These are phyloP conservation scores for Schizosaccharomyces octosporus DNA, from an alignment of 805 yeast species.

Conservation along the genomic window DNA sequence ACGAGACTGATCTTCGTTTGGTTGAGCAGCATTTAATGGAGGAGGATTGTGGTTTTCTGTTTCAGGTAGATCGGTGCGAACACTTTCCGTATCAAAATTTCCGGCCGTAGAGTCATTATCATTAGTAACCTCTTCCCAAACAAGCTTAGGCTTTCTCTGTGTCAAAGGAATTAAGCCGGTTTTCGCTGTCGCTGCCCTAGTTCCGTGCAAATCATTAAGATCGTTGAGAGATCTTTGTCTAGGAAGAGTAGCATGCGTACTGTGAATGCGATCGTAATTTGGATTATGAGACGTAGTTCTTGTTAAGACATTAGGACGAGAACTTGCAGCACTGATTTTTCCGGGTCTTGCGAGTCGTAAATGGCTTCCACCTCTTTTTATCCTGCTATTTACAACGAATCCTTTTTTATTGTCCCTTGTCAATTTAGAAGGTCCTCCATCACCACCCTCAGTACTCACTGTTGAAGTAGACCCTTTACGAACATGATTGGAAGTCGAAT, in stretches of 20 bases:
- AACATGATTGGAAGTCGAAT: no score
- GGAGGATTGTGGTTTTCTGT: background rate
- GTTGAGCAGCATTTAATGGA: no score
- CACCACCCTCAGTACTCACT: background rate
- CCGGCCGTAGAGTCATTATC: background rate
- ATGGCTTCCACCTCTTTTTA: background rate
- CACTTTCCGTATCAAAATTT: background rate
- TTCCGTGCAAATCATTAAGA: background rate
- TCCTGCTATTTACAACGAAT: background rate
- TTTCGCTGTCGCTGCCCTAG: background rate
- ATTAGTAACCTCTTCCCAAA: background rate
- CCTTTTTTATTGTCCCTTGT: background rate
- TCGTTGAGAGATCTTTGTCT: background rate
- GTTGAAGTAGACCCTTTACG: background rate
- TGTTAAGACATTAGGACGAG: background rate
- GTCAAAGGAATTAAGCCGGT: background rate
- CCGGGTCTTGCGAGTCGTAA: background rate
- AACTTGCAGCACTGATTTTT: background rate
- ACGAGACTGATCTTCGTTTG: no score
- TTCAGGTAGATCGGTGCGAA: background rate
- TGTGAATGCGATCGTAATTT: background rate
- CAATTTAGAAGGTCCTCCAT: background rate
- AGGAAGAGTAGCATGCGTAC: background rate
- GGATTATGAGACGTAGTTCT: background rate
- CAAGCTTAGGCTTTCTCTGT: background rate